phyloP scores from a whole-genome alignment of 83 land plant genomes.

The Diphasiastrum complanatum region DNA sequence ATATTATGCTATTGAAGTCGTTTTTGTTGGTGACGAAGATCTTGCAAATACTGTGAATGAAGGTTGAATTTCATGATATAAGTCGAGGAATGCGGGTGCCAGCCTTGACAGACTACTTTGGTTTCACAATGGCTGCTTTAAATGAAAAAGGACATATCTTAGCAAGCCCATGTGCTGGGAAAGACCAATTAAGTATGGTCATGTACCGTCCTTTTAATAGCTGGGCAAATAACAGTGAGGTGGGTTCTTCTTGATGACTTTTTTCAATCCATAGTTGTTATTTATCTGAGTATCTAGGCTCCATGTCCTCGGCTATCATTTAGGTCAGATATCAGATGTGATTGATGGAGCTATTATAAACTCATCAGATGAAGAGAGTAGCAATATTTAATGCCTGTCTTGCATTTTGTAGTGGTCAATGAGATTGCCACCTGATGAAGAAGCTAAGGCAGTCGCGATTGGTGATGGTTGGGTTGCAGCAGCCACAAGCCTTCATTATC shows the following conservation, averaged over 20 bases:
- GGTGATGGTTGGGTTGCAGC: conserved; percentile 90
- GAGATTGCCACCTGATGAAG: conserved; percentile 84
- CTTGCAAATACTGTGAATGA: conserved; percentile 14
- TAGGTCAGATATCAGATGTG: neutral
- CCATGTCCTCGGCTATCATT: neutral
- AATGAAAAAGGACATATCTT: conserved; percentile 79
- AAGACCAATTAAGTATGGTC: conserved; percentile 77
- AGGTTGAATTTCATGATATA: conserved; percentile 97
- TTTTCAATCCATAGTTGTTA: neutral
- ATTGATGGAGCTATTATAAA: conserved; percentile 4
- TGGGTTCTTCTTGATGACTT: conserved; percentile 15
- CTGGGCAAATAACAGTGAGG: conserved; percentile 99
- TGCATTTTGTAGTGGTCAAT: conserved; percentile 74
- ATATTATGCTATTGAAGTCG: neutral
- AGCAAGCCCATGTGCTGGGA: conserved; percentile 77
- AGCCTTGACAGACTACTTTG: conserved; percentile 88
- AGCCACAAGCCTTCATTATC: conserved; percentile 68
- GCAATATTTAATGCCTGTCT: neutral
- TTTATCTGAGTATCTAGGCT: neutral
- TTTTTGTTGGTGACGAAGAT: neutral
- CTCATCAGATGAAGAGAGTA: neutral
- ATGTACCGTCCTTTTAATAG: conserved; percentile 94
- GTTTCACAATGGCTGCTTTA: conserved; percentile 89
- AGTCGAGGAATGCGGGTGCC: conserved; percentile 79
- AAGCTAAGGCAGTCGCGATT: conserved; percentile 86